A percentile compares a stretch with the other conserved stretches of the same genome.
Conservation (phyloP, 2,329 filamentous ascomycete genomes). For the Penicillium sumatraense region DNA sequence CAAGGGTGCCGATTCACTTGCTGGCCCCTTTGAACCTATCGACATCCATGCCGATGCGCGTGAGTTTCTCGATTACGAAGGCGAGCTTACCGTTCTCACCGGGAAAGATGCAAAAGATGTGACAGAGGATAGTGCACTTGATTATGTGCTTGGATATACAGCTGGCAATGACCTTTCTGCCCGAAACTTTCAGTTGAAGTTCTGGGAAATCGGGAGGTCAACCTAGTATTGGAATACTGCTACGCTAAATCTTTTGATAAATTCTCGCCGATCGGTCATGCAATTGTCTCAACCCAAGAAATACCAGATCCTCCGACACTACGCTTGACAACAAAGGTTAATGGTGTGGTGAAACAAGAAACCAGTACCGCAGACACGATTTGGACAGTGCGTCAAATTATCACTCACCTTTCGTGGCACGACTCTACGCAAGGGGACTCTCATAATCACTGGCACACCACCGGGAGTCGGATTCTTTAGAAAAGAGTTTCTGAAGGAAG, state of each 20-base stretch:
- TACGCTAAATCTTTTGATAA: constrained; percentile 48
- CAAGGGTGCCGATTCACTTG: constrained; percentile 13
- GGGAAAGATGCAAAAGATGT: constrained; percentile 22
- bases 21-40: constrained; percentile 8
- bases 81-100: constrained; percentile 30
- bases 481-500: constrained; percentile 13
- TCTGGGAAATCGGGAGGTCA: constrained; percentile 36
- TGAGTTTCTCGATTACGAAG: constrained; percentile 15
- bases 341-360: constrained; percentile 45
- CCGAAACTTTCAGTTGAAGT: constrained; percentile 35
- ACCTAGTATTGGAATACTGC: too few species aligned
- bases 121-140: constrained; percentile 21
- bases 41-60: constrained; percentile 8
- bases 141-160: constrained; percentile 38
- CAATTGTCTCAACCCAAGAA: constrained; percentile 35
- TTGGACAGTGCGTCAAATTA: constrained; percentile 40
- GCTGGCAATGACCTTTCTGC: constrained; percentile 38
- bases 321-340: constrained; percentile 38
- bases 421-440: constrained; percentile 43
- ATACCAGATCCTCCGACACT: constrained; percentile 40
- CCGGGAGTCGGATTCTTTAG: constrained; percentile 32
- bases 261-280: constrained; percentile 44
- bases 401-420: constrained; percentile 43
- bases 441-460: constrained; percentile 50
- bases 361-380: constrained; percentile 45